Evolutionary conservation across 1,284 basidiomycete species (phyloP), one percentile per base, ranked within the genome.

Genomic region (Lentinus polychrous): DNA sequence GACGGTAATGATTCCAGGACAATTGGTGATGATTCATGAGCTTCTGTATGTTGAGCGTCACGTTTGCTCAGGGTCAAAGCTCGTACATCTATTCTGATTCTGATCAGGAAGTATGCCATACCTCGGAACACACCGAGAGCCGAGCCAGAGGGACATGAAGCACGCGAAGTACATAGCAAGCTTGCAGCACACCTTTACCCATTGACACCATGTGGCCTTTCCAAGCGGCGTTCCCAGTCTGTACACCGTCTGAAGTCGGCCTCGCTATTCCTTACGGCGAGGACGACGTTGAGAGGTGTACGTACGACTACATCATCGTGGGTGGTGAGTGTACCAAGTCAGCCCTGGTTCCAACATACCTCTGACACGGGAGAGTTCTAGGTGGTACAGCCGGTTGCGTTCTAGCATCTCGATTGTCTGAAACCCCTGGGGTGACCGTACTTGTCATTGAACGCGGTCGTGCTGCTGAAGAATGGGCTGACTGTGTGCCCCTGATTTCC

Each of bases 321-420:
- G 44, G 44, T 17, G 44, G 34, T 34, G 14, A 20, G 32, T 35
- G 5, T 7, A 27, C 8, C 6, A 5, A 27, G 6, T 39, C 3
- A 27, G 10, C n/a, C n/a, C n/a, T n/a, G n/a, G n/a, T n/a, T n/a
- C n/a, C n/a, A 11, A 12, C 31, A 23, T 44, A 31, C 23, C 8
- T 12, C 31, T 32, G 23, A 11, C 32, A 27, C 22, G 23, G 31
- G 6, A 57, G 61, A 37, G 47, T 4, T 60, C 62, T 6, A 56
- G 61, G 63, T 12, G 64, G 65, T 8, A 65, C 61, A 1, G 62
- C 63, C 11, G 64, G 64, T 18, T 66, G 65, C 45, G 62, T 59
- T 3, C 56, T 67, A 14, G 65, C 65, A 1, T 59, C 54, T 24
- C 54, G 65, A 7, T 53, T 67, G 5, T 55, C 52, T 20, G 57